Base-by-base conservation (phyloP, 1,284 basidiomycete species). In the Leccinum laetum region DNA sequence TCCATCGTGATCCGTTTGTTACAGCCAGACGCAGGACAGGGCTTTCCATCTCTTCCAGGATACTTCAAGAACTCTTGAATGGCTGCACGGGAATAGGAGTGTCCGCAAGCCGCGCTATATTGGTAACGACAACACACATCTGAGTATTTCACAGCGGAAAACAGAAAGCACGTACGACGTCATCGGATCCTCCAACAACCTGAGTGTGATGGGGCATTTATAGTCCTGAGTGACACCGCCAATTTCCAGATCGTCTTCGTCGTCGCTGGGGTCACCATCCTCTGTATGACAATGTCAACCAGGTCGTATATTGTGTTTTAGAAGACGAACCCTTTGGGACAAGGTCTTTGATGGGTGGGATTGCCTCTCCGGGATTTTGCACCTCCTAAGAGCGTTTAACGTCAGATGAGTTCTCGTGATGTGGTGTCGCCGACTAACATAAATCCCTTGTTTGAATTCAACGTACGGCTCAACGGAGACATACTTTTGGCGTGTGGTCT, bases 151-250 rank as follows among this genome's bases (percentile, higher is more conserved):
- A 37, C 66, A 39, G 16, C 7, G 24, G 14, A 61, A 58, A 56
- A 49, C 49, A 49, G 8, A 57, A 56, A 44, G 59, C 53, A 82
- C 88, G 61, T 76, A 93, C 92, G 90, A 91, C 9, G 90, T 93
- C 63, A 90, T 77, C 5, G 94, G 93, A 61, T 95, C 81, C 35
- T 81, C 81, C 35, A 93, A 82, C 10, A 82, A 74, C 5, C 79
- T 83, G 58, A 95, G 80, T 0, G 90, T 88, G 61, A 96, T 79
- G 2, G 94, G 93, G 69, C 94, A 96, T 62, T 86, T 90, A 81
- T 87, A 93, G 69, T 87, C 88, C 72, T 94, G 92, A 7, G 89
- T 91, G 24, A 89, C 83, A 59, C 93, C 93, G 58, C 94, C 95
- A 57, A 95, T 81, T 76, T 93, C 89, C 24, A 96, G 78, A 9